Evolutionary conservation across 139 green algal genomes (phyloP).

Genomic region (Coelastrella sp.): DNA sequence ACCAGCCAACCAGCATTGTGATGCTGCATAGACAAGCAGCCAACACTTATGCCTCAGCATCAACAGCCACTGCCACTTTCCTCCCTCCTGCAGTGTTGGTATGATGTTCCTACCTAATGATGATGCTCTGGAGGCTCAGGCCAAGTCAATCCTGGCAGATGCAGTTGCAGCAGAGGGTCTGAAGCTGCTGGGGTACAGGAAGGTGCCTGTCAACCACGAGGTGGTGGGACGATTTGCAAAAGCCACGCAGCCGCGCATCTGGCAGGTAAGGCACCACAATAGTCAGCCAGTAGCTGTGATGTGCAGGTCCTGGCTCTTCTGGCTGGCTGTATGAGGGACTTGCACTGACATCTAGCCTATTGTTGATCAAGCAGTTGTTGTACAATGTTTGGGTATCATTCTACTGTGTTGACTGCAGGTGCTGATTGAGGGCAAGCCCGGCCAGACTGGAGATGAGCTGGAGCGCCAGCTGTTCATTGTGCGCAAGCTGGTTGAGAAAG

Average conservation of each 20-base stretch:
- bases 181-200: slow-evolving; percentile 92
- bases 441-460: slow-evolving; percentile 82
- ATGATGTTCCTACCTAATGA: slow-evolving; percentile 98
- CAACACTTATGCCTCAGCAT: not conserved
- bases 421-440: slow-evolving; percentile 59
- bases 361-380: not conserved
- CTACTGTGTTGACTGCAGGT: slow-evolving; percentile 22
- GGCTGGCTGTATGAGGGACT: not conserved
- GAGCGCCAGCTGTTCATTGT: slow-evolving; percentile 97
- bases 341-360: not conserved
- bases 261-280: slow-evolving; percentile 75
- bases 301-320: not conserved
- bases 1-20: too few species aligned
- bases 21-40: too few species aligned
- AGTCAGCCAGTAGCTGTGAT: not conserved
- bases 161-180: slow-evolving; percentile 82
- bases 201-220: slow-evolving; percentile 89
- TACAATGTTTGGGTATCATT: not conserved
- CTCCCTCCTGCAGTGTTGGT: slow-evolving; percentile 81
- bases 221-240: slow-evolving; percentile 92
- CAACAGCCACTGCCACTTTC: not conserved
- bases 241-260: slow-evolving; percentile 90
- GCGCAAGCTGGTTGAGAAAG: slow-evolving; percentile 94
- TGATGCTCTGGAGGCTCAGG: slow-evolving; percentile 77
- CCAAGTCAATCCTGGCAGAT: slow-evolving; percentile 80